Evolutionary conservation across 345 rosid species (phyloP), one percentile per base, ranked within the genome.

Genomic region (Punica granatum): DNA sequence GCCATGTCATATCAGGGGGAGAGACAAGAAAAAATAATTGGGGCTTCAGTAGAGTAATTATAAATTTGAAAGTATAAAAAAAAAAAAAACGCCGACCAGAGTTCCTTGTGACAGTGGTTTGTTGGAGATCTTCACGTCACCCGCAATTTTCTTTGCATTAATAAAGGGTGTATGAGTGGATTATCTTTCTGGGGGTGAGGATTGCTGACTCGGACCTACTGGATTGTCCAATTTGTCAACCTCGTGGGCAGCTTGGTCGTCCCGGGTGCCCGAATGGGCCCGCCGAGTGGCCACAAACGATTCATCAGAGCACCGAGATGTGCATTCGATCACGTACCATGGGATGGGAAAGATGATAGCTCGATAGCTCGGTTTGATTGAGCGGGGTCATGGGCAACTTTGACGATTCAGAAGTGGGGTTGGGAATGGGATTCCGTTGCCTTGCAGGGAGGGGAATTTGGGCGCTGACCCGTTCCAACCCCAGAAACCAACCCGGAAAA

Each of bases 71-170:
- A 10, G 5, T 30, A 2, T 60, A 39, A 37, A 69, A 4, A 48
- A 54, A n/a, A 28, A 56, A 46, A 67, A 54, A 43, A 66, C 60
- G 82, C 81, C 85, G 88, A 78, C 87, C 76, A 70, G 30, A 73
- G 81, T 79, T 83, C 72, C 83, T 78, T 74, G 80, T 41, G 80
- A 67, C 51, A 71, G 46, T 73, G 69, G 81, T 58, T 71, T 80
- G 77, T 72, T 77, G 83, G 73, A 61, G 81, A 74, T 78, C 75
- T 58, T 65, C 80, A 83, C 80, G 82, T 73, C 80, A 81, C 81
- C 58, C 54, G 25, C 36, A 32, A n/a, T 25, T 18, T 49, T 72
- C 75, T 48, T 44, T 71, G 79, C 71, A 74, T 82, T 76, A 78
- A 10, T 10, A 9, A 19, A 21, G 9, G 2, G 28, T 21, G 9